Conservation (phyloP, 331 rosid genomes). For the Arachis monticola region DNA sequence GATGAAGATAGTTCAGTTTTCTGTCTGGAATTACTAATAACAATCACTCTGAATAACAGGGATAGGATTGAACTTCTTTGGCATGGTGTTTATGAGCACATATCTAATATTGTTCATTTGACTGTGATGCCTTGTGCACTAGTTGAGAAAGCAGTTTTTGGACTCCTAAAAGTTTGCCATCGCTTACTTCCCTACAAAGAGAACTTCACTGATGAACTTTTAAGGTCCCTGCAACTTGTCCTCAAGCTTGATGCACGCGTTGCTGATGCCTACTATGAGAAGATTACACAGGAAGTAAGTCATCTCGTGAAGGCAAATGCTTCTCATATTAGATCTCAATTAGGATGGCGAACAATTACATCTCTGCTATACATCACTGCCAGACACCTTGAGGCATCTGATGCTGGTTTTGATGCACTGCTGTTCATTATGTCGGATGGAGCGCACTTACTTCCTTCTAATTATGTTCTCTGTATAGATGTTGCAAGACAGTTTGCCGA, state of each 20-base stretch:
- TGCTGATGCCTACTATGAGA: conserved; percentile 88
- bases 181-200: conserved; percentile 94
- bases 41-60: conserved; percentile 83
- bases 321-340: conserved; percentile 80
- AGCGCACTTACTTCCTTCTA: too few relatives aligned
- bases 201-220: conserved; percentile 84
- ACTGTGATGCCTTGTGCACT: conserved; percentile 83
- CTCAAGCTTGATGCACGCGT: conserved; percentile 95
- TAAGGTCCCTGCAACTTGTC: conserved; percentile 89
- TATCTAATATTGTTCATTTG: conserved; percentile 80
- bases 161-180: conserved; percentile 86
- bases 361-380: conserved; percentile 82
- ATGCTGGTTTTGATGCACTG: conserved; percentile 81
- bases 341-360: conserved; percentile 90
- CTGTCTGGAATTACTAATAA: conserved; percentile 84
- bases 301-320: conserved; percentile 90
- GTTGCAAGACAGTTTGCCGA: too few relatives aligned
- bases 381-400: conserved; percentile 86
- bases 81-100: conserved; percentile 91
- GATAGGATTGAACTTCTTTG: conserved; percentile 90
- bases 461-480: too few relatives aligned
- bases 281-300: conserved; percentile 85
- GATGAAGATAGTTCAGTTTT: conserved; percentile 85
- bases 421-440: too few relatives aligned
- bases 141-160: conserved; percentile 95